Percentiles rank a stretch among this genome's conserved stretches.
These are phyloP conservation scores for Colletotrichum godetiae DNA, from an alignment of 2,329 filamentous ascomycete genomes.

Conservation along the genomic window DNA sequence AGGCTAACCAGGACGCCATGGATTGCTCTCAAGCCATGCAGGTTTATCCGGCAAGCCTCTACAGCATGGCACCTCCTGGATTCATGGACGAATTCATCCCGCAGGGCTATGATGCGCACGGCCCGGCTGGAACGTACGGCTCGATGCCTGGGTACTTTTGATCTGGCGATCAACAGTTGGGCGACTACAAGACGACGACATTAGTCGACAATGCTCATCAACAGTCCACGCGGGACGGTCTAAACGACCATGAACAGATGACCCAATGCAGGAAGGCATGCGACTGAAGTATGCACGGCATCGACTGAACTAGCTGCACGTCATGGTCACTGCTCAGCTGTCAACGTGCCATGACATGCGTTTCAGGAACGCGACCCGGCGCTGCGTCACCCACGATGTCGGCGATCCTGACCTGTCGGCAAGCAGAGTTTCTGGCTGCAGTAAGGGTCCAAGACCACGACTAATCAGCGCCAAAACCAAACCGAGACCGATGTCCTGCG, in stretches of 20 bases:
- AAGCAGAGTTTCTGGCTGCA: neutral
- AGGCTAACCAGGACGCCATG: neutral
- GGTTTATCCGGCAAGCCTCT: slow-evolving; percentile 3
- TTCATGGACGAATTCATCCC: slow-evolving; percentile 25
- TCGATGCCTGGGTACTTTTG: slow-evolving; percentile 12
- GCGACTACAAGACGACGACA: neutral
- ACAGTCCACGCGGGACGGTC: neutral
- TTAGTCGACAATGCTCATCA: neutral
- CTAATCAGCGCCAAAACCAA: neutral
- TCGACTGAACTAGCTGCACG: neutral
- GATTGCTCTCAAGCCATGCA: slow-evolving; percentile 24
- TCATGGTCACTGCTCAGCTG: neutral
- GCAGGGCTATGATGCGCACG: neutral
- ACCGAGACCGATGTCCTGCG: neutral
- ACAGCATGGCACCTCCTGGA: slow-evolving; percentile 7
- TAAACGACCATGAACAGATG: neutral
- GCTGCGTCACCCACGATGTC: neutral
- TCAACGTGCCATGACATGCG: neutral
- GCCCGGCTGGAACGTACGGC: neutral
- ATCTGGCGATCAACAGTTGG: neutral
- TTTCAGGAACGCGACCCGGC: neutral
- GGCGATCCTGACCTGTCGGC: neutral
- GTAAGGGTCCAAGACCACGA: neutral
- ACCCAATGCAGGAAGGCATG: neutral
- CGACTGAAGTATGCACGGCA: neutral